Evolutionary conservation across 2,329 filamentous ascomycete species (phyloP), one percentile per base, ranked within the genome.

Genomic region (Arachnomyces sp.): DNA sequence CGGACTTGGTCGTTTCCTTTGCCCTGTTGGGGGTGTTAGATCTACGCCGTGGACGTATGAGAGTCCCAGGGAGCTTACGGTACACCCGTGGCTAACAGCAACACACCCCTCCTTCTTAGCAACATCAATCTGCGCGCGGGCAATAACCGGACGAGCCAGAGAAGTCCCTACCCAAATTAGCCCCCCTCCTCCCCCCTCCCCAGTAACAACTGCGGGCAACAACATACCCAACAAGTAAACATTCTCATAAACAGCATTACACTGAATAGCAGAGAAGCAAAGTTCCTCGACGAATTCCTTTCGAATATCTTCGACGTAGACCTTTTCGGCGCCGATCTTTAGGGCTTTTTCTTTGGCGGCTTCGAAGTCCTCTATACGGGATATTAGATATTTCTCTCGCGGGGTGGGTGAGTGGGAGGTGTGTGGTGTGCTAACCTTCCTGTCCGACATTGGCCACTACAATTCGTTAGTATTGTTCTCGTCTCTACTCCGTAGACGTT

Each of bases 231-330:
- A 79, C 34, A 78, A 69, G 66, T 79, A 79, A 48, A 73, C 68
- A 57, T 80, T 80, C 69, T 87, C 78, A 60, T 80, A 83, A 61
- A 80, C 76, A 46, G 77, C 78, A 52, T 75, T 77, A 66, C 79
- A 86, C 65, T 86, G 82, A 48, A 92, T 77, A 46, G 86, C 85
- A 38, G 77, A 81, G 75, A 82, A 89, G 71, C 82, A 83, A 33
- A 92, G 73, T 69, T 90, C 77, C 53, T 88, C 82, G 51, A 92
- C 77, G 56, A 92, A 89, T 65, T 86, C 82, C 52, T 73, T 72
- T 54, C 79, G 77, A 40, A 90, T 73, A 61, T 92, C 68, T 47
- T 72, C 66, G 49, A 80, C 72, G 48, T 74, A 61, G 62, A 81
- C 76, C 67, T 77, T 75, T 65, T 75, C 68, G 15, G 82, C 82